phyloP scores from a whole-genome alignment of 805 yeast species.

The Saccharomycopsis sp. region DNA sequence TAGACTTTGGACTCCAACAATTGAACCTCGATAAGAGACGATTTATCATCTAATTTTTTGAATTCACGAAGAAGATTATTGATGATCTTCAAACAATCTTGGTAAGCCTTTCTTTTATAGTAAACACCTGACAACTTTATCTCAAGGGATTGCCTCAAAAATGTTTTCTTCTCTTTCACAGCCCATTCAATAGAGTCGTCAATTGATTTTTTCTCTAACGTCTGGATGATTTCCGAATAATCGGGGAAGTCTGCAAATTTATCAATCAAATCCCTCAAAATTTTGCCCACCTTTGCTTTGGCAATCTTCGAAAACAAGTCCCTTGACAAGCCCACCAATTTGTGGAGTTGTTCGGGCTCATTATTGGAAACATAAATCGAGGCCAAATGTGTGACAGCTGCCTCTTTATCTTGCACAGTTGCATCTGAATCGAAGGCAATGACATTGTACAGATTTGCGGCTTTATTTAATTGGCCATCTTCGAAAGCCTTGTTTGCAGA shows the following conservation, averaged over 20 bases:
- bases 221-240: slow-evolving; percentile 52
- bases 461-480: slow-evolving; percentile 40
- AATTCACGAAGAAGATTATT: slow-evolving; percentile 70
- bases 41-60: slow-evolving; percentile 90
- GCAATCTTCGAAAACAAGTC: slow-evolving; percentile 70
- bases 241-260: slow-evolving; percentile 56
- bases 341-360: slow-evolving; percentile 43
- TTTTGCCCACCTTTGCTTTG: slow-evolving; percentile 90
- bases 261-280: slow-evolving; percentile 74
- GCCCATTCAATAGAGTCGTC: slow-evolving; percentile 86
- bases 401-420: slow-evolving; percentile 48
- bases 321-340: slow-evolving; percentile 60
- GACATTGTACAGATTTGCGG: slow-evolving; percentile 51
- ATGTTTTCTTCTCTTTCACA: slow-evolving; percentile 67
- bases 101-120: slow-evolving; percentile 54
- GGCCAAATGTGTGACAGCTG: slow-evolving; percentile 70
- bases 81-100: slow-evolving; percentile 65
- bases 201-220: slow-evolving; percentile 35
- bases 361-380: slow-evolving; percentile 47
- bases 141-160: slow-evolving; percentile 81
- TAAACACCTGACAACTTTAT: slow-evolving; percentile 72
- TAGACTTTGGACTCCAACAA: slow-evolving; percentile 82
- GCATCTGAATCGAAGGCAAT: slow-evolving; percentile 37
- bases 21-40: slow-evolving; percentile 92
- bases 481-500: slow-evolving; percentile 54